Evolutionary conservation across 179 eudicot species (phyloP), one percentile per base, ranked within the genome.

Genomic region (Carnegiea gigantea): DNA sequence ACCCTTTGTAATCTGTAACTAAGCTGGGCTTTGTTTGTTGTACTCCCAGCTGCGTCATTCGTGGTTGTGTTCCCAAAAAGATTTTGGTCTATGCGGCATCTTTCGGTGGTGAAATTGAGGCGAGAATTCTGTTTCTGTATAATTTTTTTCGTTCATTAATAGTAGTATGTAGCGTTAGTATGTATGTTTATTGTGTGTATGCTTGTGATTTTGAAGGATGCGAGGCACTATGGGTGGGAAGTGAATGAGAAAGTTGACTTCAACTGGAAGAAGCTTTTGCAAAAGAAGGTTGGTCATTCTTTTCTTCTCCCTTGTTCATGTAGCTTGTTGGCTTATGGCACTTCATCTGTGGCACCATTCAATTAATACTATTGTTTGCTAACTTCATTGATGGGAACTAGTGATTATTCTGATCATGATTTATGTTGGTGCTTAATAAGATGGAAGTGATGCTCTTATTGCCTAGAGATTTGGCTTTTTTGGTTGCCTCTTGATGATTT

Each of bases 21-120:
- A 76, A 81, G 44, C 54, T 6, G 65, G 67, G 33, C 54, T 62
- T 24, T 57, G 24, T 81, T 48, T 80, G n/a, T 60, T 74, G 59
- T 36, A 10, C 6, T 28, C 82, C 48, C 87, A 94, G 99, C 83
- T 96, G 99, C 85, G 99, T 96, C 53, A 90, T 96, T 82, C 98
- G 98, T 79, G 99, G 99, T 20, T 96, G 99, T 89, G 99, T 96
- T 82, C 99, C 99, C 20, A 96, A 96, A 86, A 96, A 96, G 93
- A 96, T 96, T 84, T 84, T 94, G 90, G 98, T 96, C 75, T 96
- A 96, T 88, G 99, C 98, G 40, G 97, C 97, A 51, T 24, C 96
- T 57, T 93, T 87, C 86, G 95, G 97, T 70, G 89, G 96, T 76
- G 99, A 96, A 87, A 88, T 96, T 85, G 92, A 94, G 97, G 99